A percentile compares a stretch with the other conserved stretches of the same genome.
Evolutionary conservation across 257 asterid species (phyloP).

Genomic region (Solanum gandarillasii): DNA sequence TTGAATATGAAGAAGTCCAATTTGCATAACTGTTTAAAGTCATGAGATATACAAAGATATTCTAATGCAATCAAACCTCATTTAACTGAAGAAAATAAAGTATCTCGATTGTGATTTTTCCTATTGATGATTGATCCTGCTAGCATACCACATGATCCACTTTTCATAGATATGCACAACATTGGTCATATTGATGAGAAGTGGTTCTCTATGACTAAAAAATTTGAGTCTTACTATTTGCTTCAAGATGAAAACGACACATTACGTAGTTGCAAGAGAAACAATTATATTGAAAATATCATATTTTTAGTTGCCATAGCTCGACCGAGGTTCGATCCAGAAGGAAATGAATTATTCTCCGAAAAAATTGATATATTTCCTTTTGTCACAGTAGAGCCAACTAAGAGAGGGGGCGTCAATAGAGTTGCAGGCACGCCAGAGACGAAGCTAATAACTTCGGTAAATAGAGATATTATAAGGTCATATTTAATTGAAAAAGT

Average conservation of each 20-base stretch:
- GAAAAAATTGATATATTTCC: not conserved
- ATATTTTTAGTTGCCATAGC: not conserved
- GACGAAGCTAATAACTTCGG: not conserved
- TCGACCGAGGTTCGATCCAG: not conserved
- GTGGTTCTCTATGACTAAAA: not conserved
- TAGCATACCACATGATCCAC: not conserved
- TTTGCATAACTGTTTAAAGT: not conserved
- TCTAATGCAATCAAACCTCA: not conserved
- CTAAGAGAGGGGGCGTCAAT: not conserved
- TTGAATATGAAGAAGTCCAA: not conserved
- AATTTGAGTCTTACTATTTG: not conserved
- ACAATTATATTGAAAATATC: not conserved
- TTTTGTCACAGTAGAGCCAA: not conserved
- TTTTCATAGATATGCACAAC: not conserved
- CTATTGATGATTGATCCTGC: not conserved
- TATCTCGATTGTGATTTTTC: not conserved
- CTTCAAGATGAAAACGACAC: not conserved
- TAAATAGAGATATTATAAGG: not conserved
- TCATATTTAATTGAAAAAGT: not conserved
- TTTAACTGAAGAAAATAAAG: not conserved
- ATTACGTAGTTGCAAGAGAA: not conserved
- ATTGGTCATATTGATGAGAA: not conserved
- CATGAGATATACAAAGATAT: not conserved
- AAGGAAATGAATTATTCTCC: not conserved
- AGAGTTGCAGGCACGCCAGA: not conserved